These are phyloP conservation scores for Gynandropsis gynandra DNA, from an alignment of 345 rosid genomes.

Conservation along the genomic window DNA sequence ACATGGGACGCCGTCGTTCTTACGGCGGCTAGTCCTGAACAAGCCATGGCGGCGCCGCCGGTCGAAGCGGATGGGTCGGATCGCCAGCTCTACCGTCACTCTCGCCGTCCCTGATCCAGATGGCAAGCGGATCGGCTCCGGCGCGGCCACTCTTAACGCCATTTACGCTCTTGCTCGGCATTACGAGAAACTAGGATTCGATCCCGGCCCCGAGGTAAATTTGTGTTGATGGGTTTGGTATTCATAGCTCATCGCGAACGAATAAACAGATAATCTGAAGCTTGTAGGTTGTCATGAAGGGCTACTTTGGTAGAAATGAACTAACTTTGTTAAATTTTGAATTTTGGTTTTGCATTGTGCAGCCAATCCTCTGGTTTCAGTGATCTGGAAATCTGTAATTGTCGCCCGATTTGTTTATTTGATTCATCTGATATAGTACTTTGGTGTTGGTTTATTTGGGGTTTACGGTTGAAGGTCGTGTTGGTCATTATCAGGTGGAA, in stretches of 20 bases:
- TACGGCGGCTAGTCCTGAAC: slow-evolving; percentile 97
- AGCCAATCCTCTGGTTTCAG: neutral
- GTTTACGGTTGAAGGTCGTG: slow-evolving; percentile 20
- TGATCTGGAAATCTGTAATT: slow-evolving; percentile 10
- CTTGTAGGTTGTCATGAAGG: neutral
- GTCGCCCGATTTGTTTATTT: slow-evolving; percentile 17
- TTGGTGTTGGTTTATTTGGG: neutral
- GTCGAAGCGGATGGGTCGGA: slow-evolving; percentile 79
- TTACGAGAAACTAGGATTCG: slow-evolving; percentile 31
- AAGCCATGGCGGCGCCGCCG: slow-evolving; percentile 89
- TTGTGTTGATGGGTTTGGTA: neutral
- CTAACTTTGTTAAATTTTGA: slow-evolving; percentile 7
- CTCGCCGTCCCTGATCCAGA: slow-evolving; percentile 86
- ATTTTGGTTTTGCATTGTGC: slow-evolving; percentile 12
- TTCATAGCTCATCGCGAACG: neutral
- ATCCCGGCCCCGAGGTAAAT: slow-evolving; percentile 33
- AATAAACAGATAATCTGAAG: neutral
- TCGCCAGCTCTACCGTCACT: slow-evolving; percentile 70
- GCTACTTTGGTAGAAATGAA: neutral
- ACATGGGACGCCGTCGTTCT: slow-evolving; percentile 97
- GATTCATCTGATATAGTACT: slow-evolving; percentile 1
- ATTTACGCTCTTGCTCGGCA: slow-evolving; percentile 57
- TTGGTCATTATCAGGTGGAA: slow-evolving; percentile 40
- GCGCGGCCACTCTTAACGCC: slow-evolving; percentile 95
- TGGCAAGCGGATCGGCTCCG: slow-evolving; percentile 91